Base-by-base conservation (phyloP, 1,139 yeast genomes). In the Taiozyma onychis region DNA sequence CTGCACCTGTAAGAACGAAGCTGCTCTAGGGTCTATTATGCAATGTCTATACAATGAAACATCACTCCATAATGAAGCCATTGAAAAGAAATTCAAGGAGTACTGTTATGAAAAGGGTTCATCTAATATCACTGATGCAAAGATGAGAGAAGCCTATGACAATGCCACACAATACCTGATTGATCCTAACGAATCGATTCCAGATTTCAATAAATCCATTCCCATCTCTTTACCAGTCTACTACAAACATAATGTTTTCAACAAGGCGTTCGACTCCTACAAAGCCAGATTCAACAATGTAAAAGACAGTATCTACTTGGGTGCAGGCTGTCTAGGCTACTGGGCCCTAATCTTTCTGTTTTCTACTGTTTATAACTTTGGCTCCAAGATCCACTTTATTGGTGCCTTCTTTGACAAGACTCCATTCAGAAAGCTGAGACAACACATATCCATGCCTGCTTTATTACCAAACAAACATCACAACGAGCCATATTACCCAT, bases 361-460 rank as follows among this genome's bases (percentile, higher is more conserved):
- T 30, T 74, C 76, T 3, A 68, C 71, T 3, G 42, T 74, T 16
- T 59, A 67, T 45, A 76, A 80, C 57, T 74, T 63, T 50, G 42
- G 54, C 48, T 55, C 51, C 55, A 51, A 80, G 78, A 57, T 68
- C 1, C 46, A 57, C 16, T 57, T 61, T 39, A 48, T 57, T 47
- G 77, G 82, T 28, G 59, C 71, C 46, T 53, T 58, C n/a, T 66
- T 68, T 44, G 42, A 51, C 44, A 72, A 75, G 24, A 54, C 56
- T 0, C 44, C 73, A 2, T 54, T 69, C n/a, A 78, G 76, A 50
- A 46, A 57, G 16, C 66, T 68, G 61, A 75, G 85, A 69, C 72
- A 69, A 52, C 58, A 73, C 53, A 55, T 81, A 28, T 63, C 79
- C 0, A 55, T 81, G 41, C 83, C 68, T 7, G 80, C 85, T 0